phyloP scores from a whole-genome alignment of 2,329 filamentous ascomycete species.

The Aspergillus sp. region DNA sequence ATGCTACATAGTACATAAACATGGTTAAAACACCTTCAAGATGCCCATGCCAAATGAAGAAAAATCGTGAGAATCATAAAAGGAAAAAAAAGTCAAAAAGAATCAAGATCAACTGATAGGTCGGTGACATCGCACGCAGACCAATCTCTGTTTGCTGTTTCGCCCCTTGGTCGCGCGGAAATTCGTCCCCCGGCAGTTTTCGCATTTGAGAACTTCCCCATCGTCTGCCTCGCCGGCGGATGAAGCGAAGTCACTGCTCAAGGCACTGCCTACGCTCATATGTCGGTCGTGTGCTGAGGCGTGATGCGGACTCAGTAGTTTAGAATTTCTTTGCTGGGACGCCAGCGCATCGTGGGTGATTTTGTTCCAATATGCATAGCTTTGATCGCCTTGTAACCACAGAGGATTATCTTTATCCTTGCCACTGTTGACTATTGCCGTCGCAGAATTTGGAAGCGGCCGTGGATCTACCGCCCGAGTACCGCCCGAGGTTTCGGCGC shows the following conservation, averaged over 20 bases:
- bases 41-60: too few relatives aligned
- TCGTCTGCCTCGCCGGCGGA: constrained; percentile 38
- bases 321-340: constrained; percentile 17
- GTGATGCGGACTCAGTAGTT: constrained; percentile 10
- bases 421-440: constrained; percentile 18
- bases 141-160: constrained; percentile 50
- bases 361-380: constrained; percentile 51
- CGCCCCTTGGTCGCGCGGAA: constrained; percentile 58
- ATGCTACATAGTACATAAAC: too few relatives aligned
- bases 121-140: constrained; percentile 54
- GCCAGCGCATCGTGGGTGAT: constrained; percentile 35
- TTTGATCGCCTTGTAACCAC: constrained; percentile 47
- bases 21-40: too few relatives aligned
- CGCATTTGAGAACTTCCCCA: constrained; percentile 51
- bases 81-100: neutral
- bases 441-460: constrained; percentile 10
- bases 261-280: constrained; percentile 47
- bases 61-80: neutral
- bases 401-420: constrained; percentile 38
- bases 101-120: constrained; percentile 16
- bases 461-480: constrained; percentile 4
- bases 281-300: constrained; percentile 24
- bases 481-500: constrained; percentile 7
- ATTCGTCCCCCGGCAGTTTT: constrained; percentile 55
- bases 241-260: constrained; percentile 54